phyloP scores from a whole-genome alignment of 2,329 filamentous ascomycete genomes.

The Neofusicoccum kwambonambiense region DNA sequence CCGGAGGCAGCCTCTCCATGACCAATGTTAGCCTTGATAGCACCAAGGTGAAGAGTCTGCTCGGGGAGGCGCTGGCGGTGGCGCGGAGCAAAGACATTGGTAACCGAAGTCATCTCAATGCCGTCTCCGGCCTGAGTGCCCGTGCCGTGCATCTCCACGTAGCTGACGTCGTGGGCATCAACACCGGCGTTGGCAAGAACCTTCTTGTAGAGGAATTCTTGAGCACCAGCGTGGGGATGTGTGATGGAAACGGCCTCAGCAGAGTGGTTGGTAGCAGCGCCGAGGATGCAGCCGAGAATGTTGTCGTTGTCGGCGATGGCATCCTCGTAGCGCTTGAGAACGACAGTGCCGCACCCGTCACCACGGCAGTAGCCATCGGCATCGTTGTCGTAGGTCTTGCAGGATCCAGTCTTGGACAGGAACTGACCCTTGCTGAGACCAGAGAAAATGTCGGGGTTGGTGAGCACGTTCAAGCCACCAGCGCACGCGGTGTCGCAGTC shows the following conservation, averaged over 20 bases:
- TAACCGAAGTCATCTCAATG: conserved; percentile 77
- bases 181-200: conserved; percentile 72
- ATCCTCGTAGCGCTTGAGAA: conserved; percentile 37
- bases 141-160: conserved; percentile 88
- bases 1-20: conserved; percentile 56
- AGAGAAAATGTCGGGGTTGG: conserved; percentile 44
- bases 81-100: conserved; percentile 59
- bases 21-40: conserved; percentile 56
- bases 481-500: conserved; percentile 28
- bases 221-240: conserved; percentile 24
- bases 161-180: conserved; percentile 73
- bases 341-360: conserved; percentile 29
- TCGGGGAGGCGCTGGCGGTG: conserved; percentile 50
- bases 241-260: conserved; percentile 30
- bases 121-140: conserved; percentile 83
- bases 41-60: conserved; percentile 52
- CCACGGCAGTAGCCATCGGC: conserved; percentile 39
- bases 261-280: conserved; percentile 45
- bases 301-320: conserved; percentile 38
- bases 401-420: conserved; percentile 26
- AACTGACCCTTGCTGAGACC: conserved; percentile 27
- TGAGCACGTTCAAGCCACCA: conserved; percentile 29
- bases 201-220: conserved; percentile 56
- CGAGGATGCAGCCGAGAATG: conserved; percentile 30
- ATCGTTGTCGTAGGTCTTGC: conserved; percentile 32